Evolutionary conservation across 805 yeast genomes (phyloP).

Genomic region (Yamadazyma sp.): DNA sequence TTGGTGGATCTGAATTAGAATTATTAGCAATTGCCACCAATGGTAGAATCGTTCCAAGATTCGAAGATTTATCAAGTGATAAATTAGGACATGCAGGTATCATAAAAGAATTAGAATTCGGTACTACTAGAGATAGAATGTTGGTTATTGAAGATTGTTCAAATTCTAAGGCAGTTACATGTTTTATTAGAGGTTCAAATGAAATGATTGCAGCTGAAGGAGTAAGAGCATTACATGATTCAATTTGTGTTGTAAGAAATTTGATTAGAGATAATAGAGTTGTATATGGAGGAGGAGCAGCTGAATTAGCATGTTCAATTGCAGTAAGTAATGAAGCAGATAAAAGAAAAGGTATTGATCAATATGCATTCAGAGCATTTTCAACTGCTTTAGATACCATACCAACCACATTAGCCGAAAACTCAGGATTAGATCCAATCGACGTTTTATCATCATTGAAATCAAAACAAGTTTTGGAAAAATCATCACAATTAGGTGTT

Average conservation of each 20-base stretch:
- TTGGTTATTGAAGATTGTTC: slow-evolving; percentile 87
- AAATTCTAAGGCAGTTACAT: slow-evolving; percentile 84
- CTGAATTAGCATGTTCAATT: slow-evolving; percentile 90
- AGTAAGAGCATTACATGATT: slow-evolving; percentile 92
- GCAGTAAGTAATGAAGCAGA: slow-evolving; percentile 92
- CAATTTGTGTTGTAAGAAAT: slow-evolving; percentile 96
- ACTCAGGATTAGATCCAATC: slow-evolving; percentile 93
- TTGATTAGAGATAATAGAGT: slow-evolving; percentile 87
- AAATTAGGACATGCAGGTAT: slow-evolving; percentile 88
- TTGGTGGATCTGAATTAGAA: slow-evolving; percentile 96
- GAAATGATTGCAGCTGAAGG: slow-evolving; percentile 98
- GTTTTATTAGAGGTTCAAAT: slow-evolving; percentile 92
- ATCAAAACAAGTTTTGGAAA: slow-evolving; percentile 77
- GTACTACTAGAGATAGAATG: slow-evolving; percentile 96
- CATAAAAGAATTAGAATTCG: slow-evolving; percentile 86
- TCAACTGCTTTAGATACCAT: slow-evolving; percentile 86
- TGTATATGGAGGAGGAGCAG: slow-evolving; percentile 99
- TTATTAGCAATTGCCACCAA: slow-evolving; percentile 95
- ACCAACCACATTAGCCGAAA: slow-evolving; percentile 94
- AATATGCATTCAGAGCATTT: slow-evolving; percentile 96
- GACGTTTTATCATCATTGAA: slow-evolving; percentile 83
- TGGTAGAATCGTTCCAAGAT: slow-evolving; percentile 95
- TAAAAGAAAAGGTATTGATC: slow-evolving; percentile 90
- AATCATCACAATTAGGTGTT: slow-evolving; percentile 74
- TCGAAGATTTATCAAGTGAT: slow-evolving; percentile 79